Evolutionary conservation across 768 basidiomycete species (phyloP).

Genomic region (Boletus vermiculosoides): DNA sequence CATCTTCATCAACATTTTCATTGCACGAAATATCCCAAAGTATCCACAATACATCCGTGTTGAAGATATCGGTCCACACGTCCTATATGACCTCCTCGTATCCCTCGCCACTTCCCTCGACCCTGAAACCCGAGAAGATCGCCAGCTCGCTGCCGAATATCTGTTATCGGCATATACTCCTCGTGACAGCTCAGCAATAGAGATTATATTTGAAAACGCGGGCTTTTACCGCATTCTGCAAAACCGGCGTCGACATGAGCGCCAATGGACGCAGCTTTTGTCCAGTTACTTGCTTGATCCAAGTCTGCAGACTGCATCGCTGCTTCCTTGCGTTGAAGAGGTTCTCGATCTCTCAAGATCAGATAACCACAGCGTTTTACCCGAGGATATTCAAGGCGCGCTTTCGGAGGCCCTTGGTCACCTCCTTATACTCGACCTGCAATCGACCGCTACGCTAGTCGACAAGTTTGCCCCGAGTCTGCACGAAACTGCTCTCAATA

Average conservation of each 20-base stretch:
- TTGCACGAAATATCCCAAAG: slow-evolving; percentile 95
- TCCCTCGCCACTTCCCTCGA: slow-evolving; percentile 76
- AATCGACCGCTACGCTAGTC: slow-evolving; percentile 68
- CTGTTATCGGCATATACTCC: slow-evolving; percentile 91
- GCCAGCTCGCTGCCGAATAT: slow-evolving; percentile 92
- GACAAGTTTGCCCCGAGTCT: slow-evolving; percentile 64
- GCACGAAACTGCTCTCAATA: slow-evolving; percentile 62
- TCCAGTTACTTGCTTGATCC: slow-evolving; percentile 75
- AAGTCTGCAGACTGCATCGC: slow-evolving; percentile 52
- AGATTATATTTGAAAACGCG: slow-evolving; percentile 71
- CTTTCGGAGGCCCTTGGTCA: slow-evolving; percentile 61
- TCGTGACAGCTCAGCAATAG: slow-evolving; percentile 65
- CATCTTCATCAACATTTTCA: slow-evolving; percentile 92
- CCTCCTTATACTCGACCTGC: slow-evolving; percentile 60
- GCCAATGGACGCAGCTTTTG: slow-evolving; percentile 71
- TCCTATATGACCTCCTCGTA: slow-evolving; percentile 73
- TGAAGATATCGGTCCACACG: slow-evolving; percentile 52
- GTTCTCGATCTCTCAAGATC: slow-evolving; percentile 50
- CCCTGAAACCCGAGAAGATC: slow-evolving; percentile 80
- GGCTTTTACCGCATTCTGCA: slow-evolving; percentile 92
- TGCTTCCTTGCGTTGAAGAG: slow-evolving; percentile 67
- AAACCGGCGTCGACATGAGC: slow-evolving; percentile 72
- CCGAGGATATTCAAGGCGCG: slow-evolving; percentile 52
- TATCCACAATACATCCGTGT: slow-evolving; percentile 77
- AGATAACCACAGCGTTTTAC: slow-evolving; percentile 49